These are phyloP conservation scores for Phytophthora sp. DNA, from an alignment of 352 stramenopile genomes.

Conservation along the genomic window DNA sequence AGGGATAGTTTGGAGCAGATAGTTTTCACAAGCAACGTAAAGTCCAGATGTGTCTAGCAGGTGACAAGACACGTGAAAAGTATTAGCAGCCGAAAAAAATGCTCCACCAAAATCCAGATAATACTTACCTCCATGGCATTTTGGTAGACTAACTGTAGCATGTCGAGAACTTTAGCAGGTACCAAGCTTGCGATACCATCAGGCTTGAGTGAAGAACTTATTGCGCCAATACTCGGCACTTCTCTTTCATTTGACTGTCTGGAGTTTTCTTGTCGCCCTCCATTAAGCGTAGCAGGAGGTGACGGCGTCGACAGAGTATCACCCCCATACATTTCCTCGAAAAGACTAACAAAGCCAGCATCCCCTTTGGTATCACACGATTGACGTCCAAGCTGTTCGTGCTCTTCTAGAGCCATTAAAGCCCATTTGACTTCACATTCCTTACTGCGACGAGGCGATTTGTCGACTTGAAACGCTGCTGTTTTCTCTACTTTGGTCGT, in stretches of 20 bases:
- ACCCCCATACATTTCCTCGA: constrained; percentile 37
- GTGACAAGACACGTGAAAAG: background rate
- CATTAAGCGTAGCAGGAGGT: background rate
- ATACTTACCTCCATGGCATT: constrained; percentile 14
- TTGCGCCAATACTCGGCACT: background rate
- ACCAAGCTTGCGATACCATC: background rate
- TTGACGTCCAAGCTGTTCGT: constrained; percentile 20
- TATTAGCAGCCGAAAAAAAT: background rate
- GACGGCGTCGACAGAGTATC: constrained; percentile 26
- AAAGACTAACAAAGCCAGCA: constrained; percentile 27
- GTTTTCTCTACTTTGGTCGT: background rate
- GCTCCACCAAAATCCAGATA: background rate
- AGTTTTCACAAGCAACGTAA: background rate
- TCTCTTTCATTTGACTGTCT: background rate
- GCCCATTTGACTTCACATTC: constrained; percentile 34
- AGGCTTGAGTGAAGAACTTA: background rate
- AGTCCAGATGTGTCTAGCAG: constrained; percentile 1
- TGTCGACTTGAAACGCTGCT: background rate
- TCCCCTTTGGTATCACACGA: background rate
- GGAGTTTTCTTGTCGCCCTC: background rate
- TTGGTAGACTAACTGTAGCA: constrained; percentile 16
- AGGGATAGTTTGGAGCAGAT: constrained; percentile 12
- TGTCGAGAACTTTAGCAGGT: constrained; percentile 5
- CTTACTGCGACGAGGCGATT: background rate
- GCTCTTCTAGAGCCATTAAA: constrained; percentile 30